Evolutionary conservation across 2,329 filamentous ascomycete genomes (phyloP), one percentile per base, ranked within the genome.

Genomic region (Trichoderma hamatum): DNA sequence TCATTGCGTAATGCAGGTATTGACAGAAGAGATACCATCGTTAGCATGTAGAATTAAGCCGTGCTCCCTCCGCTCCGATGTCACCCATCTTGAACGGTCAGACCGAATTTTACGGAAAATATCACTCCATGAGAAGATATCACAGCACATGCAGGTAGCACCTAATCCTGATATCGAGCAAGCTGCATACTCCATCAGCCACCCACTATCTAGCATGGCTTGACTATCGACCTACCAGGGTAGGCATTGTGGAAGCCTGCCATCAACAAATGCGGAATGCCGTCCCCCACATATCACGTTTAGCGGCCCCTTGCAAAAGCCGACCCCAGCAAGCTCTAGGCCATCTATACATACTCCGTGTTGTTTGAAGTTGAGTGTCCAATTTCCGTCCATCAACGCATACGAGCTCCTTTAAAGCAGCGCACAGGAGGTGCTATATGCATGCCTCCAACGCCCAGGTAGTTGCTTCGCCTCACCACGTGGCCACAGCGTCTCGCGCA

Each of bases 321-420:
- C 9, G 28, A 56, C 16, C 54, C 28, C 19, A 9, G 46, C 26
- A 59, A 30, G 30, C 54, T 59, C 28, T 54, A 58, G 63, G 26
- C 36, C 36, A 28, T 51, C 28, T 59, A 36, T 52, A 28, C 30
- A 46, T 24, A 34, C 62, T 58, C 36, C 52, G 54, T 67, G n/a
- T 16, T 67, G 64, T 67, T 46, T 67, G 64, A 58, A 30, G 54
- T 59, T 67, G 24, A 67, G 64, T 51, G 34, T 13, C 54, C 64
- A 67, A 67, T 67, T 67, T 67, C 64, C 52, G 52, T 66, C 16
- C 14, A 36, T 55, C 63, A 58, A 49, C 52, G 52, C 54, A 51
- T 51, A 67, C 64, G 64, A 58, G 11, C 63, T 66, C 63, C 52
- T 58, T 58, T 28, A 1, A 34, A 49, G 39, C 36, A 49, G 54